Base-by-base conservation (phyloP, 257 asterid genomes). In the Haberlea rhodopensis region DNA sequence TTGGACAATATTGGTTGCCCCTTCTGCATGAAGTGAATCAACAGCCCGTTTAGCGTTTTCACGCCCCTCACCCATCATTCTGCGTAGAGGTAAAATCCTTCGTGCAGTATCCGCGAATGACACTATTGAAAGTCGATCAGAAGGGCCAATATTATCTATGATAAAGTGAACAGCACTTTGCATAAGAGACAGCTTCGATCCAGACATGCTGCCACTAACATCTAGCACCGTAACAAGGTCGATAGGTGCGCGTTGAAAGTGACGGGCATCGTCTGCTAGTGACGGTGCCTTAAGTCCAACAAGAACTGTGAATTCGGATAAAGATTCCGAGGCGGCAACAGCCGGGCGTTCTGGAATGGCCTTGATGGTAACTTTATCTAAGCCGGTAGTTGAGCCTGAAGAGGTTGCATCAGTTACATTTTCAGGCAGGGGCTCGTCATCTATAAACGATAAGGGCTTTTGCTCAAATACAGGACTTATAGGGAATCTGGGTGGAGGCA, bases 131-230 rank as follows among this genome's bases (percentile, higher is more conserved):
- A 72, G 72, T 10, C 77, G 67, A 64, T 72, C 77, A 27, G 40
- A 43, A 34, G 77, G 72, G 15, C 67, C 63, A 57, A 72, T 19
- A 54, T 72, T 66, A 7, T 72, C 57, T 11, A 72, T 66, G 58
- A 72, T 67, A 21, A 72, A 72, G 20, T 37, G 21, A 29, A 59
- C 62, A 20, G 72, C 77, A 46, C 28, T 43, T 61, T 72, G 66
- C 34, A 72, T 32, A 60, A 72, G 77, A 2, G 68, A 19, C 55
- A 66, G 20, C 54, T 73, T 73, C 10, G 55, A 22, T n/a, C 78
- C 78, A 10, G 46, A n/a, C 78, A 73, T 73, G 59, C 78, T 73
- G 49, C 78, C 67, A 22, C 74, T 70, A 11, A 62, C 53, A 62
- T 70, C 75, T 6, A 70, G 70, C 53, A 70, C 70, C 34, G 64